phyloP scores from a whole-genome alignment of 768 basidiomycete species.

The Tylopilus balloui region DNA sequence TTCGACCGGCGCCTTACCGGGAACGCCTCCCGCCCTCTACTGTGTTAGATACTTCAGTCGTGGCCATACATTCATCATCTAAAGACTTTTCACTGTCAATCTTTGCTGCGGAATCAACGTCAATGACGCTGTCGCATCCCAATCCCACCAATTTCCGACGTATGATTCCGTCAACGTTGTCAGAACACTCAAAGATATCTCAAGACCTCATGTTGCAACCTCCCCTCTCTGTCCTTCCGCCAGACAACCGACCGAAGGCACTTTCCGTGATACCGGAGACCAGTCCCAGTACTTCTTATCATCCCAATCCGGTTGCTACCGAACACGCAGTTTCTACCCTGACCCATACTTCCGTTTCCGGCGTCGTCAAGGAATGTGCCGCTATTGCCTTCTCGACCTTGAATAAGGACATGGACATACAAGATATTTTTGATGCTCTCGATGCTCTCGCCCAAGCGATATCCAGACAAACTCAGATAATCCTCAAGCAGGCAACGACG shows the following conservation, averaged over 20 bases:
- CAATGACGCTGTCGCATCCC: slow-evolving; percentile 21
- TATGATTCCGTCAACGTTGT: slow-evolving; percentile 17
- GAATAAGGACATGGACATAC: slow-evolving; percentile 51
- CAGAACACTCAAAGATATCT: slow-evolving; percentile 27
- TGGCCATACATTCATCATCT: slow-evolving; percentile 35
- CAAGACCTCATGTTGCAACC: slow-evolving; percentile 39
- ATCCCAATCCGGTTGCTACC: slow-evolving; percentile 16
- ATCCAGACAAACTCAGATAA: slow-evolving; percentile 37
- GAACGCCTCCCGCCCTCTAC: slow-evolving; percentile 31
- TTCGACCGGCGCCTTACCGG: slow-evolving; percentile 40
- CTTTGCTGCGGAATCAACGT: slow-evolving; percentile 44
- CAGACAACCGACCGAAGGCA: slow-evolving; percentile 26
- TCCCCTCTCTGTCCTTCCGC: slow-evolving; percentile 22
- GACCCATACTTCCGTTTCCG: slow-evolving; percentile 44
- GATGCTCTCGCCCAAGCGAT: slow-evolving; percentile 53
- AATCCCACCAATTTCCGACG: slow-evolving; percentile 24
- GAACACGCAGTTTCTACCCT: slow-evolving; percentile 17
- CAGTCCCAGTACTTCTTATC: slow-evolving; percentile 3
- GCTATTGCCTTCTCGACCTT: slow-evolving; percentile 42
- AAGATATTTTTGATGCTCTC: slow-evolving; percentile 54
- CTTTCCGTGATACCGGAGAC: slow-evolving; percentile 26
- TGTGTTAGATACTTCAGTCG: slow-evolving; percentile 27
- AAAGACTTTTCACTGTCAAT: slow-evolving; percentile 52
- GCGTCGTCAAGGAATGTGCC: slow-evolving; percentile 44
- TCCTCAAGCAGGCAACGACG: slow-evolving; percentile 32